These are phyloP conservation scores for Amphichorda felina DNA, from an alignment of 2,329 filamentous ascomycete species.

Conservation along the genomic window DNA sequence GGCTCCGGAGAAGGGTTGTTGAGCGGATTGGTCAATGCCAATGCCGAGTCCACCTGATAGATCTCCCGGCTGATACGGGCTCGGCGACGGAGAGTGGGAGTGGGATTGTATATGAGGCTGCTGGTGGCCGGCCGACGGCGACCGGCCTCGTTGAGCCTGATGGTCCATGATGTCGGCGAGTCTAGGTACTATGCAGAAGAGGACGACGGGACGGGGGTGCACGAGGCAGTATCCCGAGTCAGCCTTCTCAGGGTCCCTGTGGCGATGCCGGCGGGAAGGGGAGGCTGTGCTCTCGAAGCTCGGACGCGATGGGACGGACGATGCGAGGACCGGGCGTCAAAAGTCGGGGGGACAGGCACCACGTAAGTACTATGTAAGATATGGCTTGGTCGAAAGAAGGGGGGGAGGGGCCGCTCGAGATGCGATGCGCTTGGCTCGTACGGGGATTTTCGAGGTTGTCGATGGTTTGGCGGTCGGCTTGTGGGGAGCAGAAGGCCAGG, in stretches of 20 bases:
- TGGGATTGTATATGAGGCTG: conserved; percentile 55
- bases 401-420: too few species aligned
- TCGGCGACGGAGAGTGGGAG: conserved; percentile 51
- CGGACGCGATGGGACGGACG: background rate
- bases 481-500: background rate
- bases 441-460: background rate
- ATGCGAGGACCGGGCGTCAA: background rate
- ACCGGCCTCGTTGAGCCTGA: conserved; percentile 38
- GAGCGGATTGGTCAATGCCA: conserved; percentile 37
- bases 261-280: conserved; percentile 3
- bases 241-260: conserved; percentile 2
- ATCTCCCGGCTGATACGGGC: conserved; percentile 36
- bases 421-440: too few species aligned
- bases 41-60: conserved; percentile 43
- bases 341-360: too few species aligned
- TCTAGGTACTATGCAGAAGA: too few species aligned
- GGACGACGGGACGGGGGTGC: background rate
- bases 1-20: conserved; percentile 21
- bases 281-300: conserved; percentile 4
- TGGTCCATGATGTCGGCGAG: conserved; percentile 23
- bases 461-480: background rate
- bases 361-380: too few species aligned
- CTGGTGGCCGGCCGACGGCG: conserved; percentile 46
- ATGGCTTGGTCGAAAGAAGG: too few species aligned
- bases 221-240: conserved; percentile 3